Conservation (phyloP, 1,284 basidiomycete genomes). For the Naganishia albida region DNA sequence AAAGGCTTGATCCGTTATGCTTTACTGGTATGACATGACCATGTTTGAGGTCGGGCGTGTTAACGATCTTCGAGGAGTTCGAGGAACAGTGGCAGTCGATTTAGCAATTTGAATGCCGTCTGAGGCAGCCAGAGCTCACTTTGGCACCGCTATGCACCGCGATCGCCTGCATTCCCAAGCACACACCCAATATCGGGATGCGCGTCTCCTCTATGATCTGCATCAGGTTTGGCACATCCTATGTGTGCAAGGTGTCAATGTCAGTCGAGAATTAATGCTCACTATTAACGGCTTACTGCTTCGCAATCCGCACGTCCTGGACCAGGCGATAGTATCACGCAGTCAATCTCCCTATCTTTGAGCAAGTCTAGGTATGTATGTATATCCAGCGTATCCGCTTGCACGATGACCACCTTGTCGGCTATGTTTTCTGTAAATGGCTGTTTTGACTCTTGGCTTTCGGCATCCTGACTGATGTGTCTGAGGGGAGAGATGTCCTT, state of each 20-base stretch:
- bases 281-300: conserved; percentile 35
- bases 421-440: neutral
- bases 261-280: neutral
- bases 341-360: conserved; percentile 47
- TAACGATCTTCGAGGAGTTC: conserved; percentile 45
- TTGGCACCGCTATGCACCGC: conserved; percentile 73
- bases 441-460: neutral
- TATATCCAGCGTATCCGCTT: conserved; percentile 44
- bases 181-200: conserved; percentile 61
- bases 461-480: neutral
- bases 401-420: conserved; percentile 51
- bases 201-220: conserved; percentile 43
- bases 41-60: conserved; percentile 59
- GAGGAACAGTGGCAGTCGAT: neutral
- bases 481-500: conserved; percentile 16
- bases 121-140: conserved; percentile 50
- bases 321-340: conserved; percentile 54
- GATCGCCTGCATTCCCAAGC: conserved; percentile 88
- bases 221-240: conserved; percentile 54
- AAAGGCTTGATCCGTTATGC: conserved; percentile 64
- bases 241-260: neutral
- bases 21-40: conserved; percentile 72
- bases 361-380: conserved; percentile 2
- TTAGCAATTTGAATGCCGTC: neutral
- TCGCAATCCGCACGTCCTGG: conserved; percentile 52